These are phyloP conservation scores for Mycosarcoma maydis DNA, from an alignment of 1,284 basidiomycete genomes.

Conservation along the genomic window DNA sequence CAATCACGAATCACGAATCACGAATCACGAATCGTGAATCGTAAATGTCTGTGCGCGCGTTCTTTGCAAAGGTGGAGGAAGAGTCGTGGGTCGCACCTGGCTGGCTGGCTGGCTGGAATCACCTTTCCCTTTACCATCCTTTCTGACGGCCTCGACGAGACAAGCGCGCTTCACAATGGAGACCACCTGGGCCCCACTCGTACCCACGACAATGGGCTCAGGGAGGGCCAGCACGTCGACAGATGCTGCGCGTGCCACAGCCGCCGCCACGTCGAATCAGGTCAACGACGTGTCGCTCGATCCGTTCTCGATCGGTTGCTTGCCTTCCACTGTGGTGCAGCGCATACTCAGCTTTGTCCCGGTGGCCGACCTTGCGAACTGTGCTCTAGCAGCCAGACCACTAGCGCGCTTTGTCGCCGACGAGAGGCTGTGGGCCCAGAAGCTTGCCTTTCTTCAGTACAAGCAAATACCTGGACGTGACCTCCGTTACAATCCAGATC, in stretches of 20 bases:
- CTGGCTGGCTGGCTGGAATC: no score
- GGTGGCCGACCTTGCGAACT: conserved; percentile 38
- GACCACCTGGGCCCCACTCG: conserved; percentile 43
- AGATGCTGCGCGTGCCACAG: background rate
- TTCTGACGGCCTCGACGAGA: background rate
- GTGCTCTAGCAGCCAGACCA: conserved; percentile 34
- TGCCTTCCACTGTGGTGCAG: conserved; percentile 38
- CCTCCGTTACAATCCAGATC: conserved; percentile 33
- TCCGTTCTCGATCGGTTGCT: conserved; percentile 36
- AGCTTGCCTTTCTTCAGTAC: conserved; percentile 41
- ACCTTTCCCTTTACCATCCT: background rate
- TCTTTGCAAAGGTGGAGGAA: no score
- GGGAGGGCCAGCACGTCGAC: conserved; percentile 12
- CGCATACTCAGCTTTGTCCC: conserved; percentile 46
- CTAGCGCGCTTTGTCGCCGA: conserved; percentile 53
- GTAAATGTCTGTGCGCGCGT: no score
- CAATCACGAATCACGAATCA: no score
- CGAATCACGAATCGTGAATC: no score
- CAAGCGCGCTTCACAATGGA: conserved; percentile 21
- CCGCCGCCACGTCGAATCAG: conserved; percentile 3
- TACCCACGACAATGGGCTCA: conserved; percentile 29
- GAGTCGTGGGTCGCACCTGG: no score
- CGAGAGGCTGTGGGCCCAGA: conserved; percentile 51
- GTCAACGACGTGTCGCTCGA: conserved; percentile 37
- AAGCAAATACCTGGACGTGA: conserved; percentile 34